Percentiles rank a stretch among this genome's conserved stretches.
Evolutionary conservation across 371 early-diverging fungal genomes (phyloP).

Genomic region (Syncephalastrum racemosum): DNA sequence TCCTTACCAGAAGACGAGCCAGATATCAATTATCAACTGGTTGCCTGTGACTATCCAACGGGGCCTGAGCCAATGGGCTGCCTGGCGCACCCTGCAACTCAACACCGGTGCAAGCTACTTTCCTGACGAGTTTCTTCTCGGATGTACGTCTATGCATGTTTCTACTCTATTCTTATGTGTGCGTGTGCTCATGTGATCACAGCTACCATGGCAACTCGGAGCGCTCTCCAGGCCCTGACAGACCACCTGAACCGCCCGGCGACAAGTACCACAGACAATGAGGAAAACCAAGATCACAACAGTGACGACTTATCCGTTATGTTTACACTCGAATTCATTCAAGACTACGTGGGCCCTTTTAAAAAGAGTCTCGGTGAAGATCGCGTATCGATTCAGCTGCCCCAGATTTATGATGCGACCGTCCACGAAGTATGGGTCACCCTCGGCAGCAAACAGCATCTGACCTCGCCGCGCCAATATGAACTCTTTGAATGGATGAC

Average conservation of each 20-base stretch:
- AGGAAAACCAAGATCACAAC: conserved; percentile 6
- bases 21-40: conserved; percentile 43
- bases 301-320: conserved; percentile 28
- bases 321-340: conserved; percentile 45
- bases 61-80: conserved; percentile 43
- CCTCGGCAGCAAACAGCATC: conserved; percentile 39
- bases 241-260: conserved; percentile 27
- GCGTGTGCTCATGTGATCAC: conserved; percentile 1
- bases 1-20: conserved; percentile 48
- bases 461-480: conserved; percentile 24
- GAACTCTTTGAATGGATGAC: conserved; percentile 46
- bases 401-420: conserved; percentile 54
- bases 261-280: background rate
- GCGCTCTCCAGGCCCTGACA: conserved; percentile 38
- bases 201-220: conserved; percentile 51
- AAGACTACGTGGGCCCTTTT: conserved; percentile 31
- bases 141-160: conserved; percentile 47
- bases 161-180: background rate
- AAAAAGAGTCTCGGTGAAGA: conserved; percentile 22
- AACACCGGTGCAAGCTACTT: conserved; percentile 55
- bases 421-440: conserved; percentile 57
- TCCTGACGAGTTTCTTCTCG: conserved; percentile 61
- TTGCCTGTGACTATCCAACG: conserved; percentile 50
- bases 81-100: conserved; percentile 46
- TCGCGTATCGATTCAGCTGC: conserved; percentile 38